Evolutionary conservation across 768 basidiomycete genomes (phyloP), one percentile per base, ranked within the genome.

Genomic region (Agrocybe chaxingu): DNA sequence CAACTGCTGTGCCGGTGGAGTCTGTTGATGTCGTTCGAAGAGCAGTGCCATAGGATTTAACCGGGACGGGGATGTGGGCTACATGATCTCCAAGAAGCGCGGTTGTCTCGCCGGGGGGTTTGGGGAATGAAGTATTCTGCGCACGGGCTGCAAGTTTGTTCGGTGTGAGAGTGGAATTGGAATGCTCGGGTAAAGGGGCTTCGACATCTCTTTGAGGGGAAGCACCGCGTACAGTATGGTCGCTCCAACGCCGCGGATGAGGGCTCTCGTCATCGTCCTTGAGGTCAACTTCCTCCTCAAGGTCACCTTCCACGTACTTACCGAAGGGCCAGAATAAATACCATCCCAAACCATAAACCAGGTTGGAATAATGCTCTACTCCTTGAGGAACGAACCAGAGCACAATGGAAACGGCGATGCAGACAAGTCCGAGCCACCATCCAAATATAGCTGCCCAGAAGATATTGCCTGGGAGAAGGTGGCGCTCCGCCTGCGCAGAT

Each of bases 251-350:
- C 31, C 67, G 57, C 32, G 63, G 63, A 35, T 61, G 61, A 42
- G 58, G 58, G 9, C 56, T 60, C 45, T 67, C 68, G 8, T 68
- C 68, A 2, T 70, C 70, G 10, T 73, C 74, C 48, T 73, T 70
- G 47, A 60, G 51, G 42, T 66, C 60, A 11, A 62, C 72, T 37
- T 70, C 70, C 13, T 64, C 64, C 5, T 69, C 62, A 18, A 62
- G 52, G 35, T 74, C 85, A 8, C 93, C 92, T 66, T 98, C 94
- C 42, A 99, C 92, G 64, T 98, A 99, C 68, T 98, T 98, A 13
- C 97, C 95, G 63, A 99, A 99, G 2, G 97, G 97, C 97, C 97
- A 98, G 16, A 82, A 81, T 47, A 98, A 79, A 66, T 99, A 99
- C 90, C 94, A 97, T 5, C 93, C 94, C 19, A 99, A 71, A 10